Evolutionary conservation across 257 asterid species (phyloP).

Genomic region (Eustoma russellianum): DNA sequence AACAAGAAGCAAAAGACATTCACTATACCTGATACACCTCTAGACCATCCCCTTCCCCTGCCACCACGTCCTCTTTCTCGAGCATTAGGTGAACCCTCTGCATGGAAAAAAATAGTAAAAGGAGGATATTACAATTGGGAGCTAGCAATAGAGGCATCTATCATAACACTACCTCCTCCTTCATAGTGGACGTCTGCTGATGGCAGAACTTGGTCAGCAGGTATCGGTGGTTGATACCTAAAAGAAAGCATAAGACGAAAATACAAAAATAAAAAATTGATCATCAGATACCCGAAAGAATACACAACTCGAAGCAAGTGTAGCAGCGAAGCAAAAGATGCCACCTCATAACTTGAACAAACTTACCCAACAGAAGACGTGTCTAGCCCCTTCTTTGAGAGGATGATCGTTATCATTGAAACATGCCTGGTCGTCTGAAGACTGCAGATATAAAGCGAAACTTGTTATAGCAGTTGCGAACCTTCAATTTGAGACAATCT

Average conservation of each 20-base stretch:
- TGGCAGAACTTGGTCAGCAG: constrained; percentile 89
- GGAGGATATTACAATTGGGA: background rate
- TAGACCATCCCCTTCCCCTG: constrained; percentile 78
- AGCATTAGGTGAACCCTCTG: constrained; percentile 67
- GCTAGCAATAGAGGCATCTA: constrained; percentile 2
- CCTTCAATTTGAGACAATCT: background rate
- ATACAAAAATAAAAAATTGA: no score
- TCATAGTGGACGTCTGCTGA: constrained; percentile 60
- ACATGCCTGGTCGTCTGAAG: constrained; percentile 92
- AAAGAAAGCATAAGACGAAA: constrained; percentile 1
- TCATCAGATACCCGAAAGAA: no score
- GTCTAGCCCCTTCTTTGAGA: constrained; percentile 69
- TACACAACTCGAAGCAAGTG: no score
- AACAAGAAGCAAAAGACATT: background rate
- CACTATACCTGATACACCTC: constrained; percentile 48
- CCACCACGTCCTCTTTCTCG: constrained; percentile 83
- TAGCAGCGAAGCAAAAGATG: background rate
- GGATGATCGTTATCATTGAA: constrained; percentile 75
- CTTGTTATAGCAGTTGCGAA: no score
- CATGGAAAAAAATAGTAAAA: background rate
- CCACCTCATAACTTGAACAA: background rate
- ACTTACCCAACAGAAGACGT: constrained; percentile 63
- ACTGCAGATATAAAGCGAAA: no score
- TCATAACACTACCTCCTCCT: constrained; percentile 48
- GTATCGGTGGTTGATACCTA: constrained; percentile 87